Conservation (phyloP, 1,284 basidiomycete species). For the Puccinia triticina region DNA sequence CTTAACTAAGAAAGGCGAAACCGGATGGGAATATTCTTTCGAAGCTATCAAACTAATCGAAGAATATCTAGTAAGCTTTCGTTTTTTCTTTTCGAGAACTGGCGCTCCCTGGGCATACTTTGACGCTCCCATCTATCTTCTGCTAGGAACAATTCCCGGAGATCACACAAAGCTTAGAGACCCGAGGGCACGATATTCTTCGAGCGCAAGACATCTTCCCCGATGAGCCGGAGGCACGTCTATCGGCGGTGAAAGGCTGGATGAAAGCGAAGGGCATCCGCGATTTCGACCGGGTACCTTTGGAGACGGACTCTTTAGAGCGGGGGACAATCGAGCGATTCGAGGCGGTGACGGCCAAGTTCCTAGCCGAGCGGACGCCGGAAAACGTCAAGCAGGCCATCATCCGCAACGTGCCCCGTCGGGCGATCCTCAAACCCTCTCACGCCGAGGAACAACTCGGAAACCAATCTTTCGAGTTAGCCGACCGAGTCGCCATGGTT, state of each 20-base stretch:
- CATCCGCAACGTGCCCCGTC: slow-evolving; percentile 88
- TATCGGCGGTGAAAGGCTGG: slow-evolving; percentile 82
- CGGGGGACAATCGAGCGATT: slow-evolving; percentile 80
- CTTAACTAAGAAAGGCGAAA: slow-evolving; percentile 81
- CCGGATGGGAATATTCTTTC: slow-evolving; percentile 91
- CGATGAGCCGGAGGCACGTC: slow-evolving; percentile 70
- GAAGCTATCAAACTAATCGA: slow-evolving; percentile 78
- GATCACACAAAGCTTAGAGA: slow-evolving; percentile 54
- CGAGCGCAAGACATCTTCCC: slow-evolving; percentile 74
- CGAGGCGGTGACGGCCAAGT: slow-evolving; percentile 72
- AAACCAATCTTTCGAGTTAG: slow-evolving; percentile 83
- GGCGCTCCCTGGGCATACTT: background rate
- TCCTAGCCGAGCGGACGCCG: slow-evolving; percentile 68
- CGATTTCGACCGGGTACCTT: slow-evolving; percentile 87
- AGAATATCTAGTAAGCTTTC: slow-evolving; percentile 73
- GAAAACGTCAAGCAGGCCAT: slow-evolving; percentile 80
- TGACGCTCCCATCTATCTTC: slow-evolving; percentile 55
- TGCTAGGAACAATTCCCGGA: slow-evolving; percentile 57
- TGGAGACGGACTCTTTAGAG: slow-evolving; percentile 87
- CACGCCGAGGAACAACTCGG: slow-evolving; percentile 88
- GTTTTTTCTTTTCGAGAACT: background rate
- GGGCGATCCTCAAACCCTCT: slow-evolving; percentile 88
- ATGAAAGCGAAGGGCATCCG: slow-evolving; percentile 80
- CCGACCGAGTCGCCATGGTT: slow-evolving; percentile 95
- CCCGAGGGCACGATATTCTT: slow-evolving; percentile 68